These are phyloP conservation scores for Clonostachys byssicola DNA, from an alignment of 2,329 filamentous ascomycete genomes.

Conservation along the genomic window DNA sequence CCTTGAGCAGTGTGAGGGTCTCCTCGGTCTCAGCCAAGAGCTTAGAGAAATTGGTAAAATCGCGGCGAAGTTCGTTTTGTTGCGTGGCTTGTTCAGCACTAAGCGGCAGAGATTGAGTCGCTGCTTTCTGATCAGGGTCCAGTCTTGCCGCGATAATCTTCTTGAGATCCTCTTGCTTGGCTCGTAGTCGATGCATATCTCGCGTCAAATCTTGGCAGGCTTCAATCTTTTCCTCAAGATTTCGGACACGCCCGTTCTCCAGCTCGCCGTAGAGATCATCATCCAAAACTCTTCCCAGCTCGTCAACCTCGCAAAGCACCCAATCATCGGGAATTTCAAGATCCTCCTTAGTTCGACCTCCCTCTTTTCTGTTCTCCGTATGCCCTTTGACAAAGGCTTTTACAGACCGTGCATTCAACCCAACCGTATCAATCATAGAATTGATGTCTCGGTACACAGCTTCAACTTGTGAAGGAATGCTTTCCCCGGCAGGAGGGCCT, in stretches of 20 bases:
- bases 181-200: constrained; percentile 68
- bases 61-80: constrained; percentile 75
- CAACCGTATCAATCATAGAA: constrained; percentile 90
- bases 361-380: constrained; percentile 44
- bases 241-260: constrained; percentile 62
- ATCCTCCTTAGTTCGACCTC: constrained; percentile 58
- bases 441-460: constrained; percentile 77
- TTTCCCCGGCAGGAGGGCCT: constrained; percentile 47
- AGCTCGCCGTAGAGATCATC: constrained; percentile 60
- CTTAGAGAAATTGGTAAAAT: constrained; percentile 71
- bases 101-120: constrained; percentile 67
- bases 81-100: constrained; percentile 79
- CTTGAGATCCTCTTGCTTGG: constrained; percentile 74
- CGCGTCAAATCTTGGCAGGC: constrained; percentile 63
- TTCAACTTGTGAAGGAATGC: constrained; percentile 59
- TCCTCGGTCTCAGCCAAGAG: constrained; percentile 77
- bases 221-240: constrained; percentile 65
- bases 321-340: constrained; percentile 67
- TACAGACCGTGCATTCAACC: constrained; percentile 73
- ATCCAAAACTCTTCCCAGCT: constrained; percentile 61
- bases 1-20: constrained; percentile 71
- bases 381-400: constrained; percentile 65
- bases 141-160: constrained; percentile 67
- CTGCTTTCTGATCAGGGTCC: constrained; percentile 63
- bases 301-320: constrained; percentile 71